Base-by-base conservation (phyloP, 768 basidiomycete genomes). In the Imleria badia region DNA sequence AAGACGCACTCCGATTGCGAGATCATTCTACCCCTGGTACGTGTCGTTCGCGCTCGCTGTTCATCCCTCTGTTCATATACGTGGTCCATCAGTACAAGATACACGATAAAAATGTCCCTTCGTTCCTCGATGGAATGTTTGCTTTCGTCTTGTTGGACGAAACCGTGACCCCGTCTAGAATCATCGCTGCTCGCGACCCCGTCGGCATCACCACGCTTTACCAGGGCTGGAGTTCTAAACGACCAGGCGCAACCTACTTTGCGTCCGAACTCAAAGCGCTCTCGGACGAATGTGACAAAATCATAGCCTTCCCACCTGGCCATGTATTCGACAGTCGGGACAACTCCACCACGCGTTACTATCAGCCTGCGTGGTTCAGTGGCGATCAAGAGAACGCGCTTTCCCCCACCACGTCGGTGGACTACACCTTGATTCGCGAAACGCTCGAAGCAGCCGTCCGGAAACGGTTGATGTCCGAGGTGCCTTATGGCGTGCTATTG, bases 1-100 rank as follows among this genome's bases (percentile, higher is more conserved):
- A 97, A 93, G 79, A 98, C 96, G 0, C 91, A 96, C 67, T 98
- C 95, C 0, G 97, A 99, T 66, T 99, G 97, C 72, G 97, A 99
- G 72, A 86, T 97, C 64, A 96, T 99, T 62, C 82, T 98, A 58
- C 90, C 95, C 60, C 73, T 99, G 64, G 96, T 97, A 59, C 11
- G 65, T 66, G 10, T 19, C 29, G 23, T 50, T 19, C 42, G 11
- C 19, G 8, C 22, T 26, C 31, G 61, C 54, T 14, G 10, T 51
- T 13, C 19, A 12, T 29, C 12, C 14, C n/a, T 47, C 20, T n/a
- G 15, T 34, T 61, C 3, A 51, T 40, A 19, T 22, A 29, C 34
- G 12, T 43, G 52, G 20, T 22, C 36, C 17, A 49, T 11, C 60
- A 98, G 96, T 98, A 97, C 76, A 78, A 80, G 63, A 88, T 92